Evolutionary conservation across 768 basidiomycete species (phyloP), one percentile per base, ranked within the genome.

Genomic region (Mrakia gelida): DNA sequence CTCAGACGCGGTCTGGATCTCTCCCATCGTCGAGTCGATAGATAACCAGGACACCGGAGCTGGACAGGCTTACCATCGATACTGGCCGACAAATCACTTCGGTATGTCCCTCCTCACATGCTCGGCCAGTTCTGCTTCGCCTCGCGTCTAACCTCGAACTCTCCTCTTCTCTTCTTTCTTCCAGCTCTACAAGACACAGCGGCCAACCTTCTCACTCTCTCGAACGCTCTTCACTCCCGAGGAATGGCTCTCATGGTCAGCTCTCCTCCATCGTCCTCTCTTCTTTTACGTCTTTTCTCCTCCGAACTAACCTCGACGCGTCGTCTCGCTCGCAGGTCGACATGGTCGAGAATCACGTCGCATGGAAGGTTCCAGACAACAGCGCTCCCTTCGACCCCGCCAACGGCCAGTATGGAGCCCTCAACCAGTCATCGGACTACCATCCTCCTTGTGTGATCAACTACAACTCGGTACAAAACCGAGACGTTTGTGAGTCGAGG

Each of bases 51-150:
- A 91, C 54, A 91, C 92, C 0, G 88, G 79, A 3, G 82, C 81
- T 82, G 92, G 92, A n/a, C 91, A 92, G 81, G 85, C 93, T 23
- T 94, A 94, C 84, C 92, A 93, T 81, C 92, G 92, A 26, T 93
- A 94, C 84, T 94, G 93, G 92, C 77, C 71, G 15, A 49, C 77
- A 0, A 59, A 75, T 43, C 30, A 41, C 23, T 76, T 68, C 28
- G 34, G 68, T 68, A 3, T 3, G 65, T n/a, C 38, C 26, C 67
- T 54, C 16, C 15, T 68, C 7, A 16, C 45, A 45, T 16, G 45
- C 45, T 49, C n/a, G n/a, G n/a, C n/a, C n/a, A n/a, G 16, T 43
- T 43, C 45, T 1, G 10, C 34, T 16, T 13, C n/a, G 41, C 21
- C 21, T 13, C 43, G 1, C 21, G 5, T 56, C 26, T 73, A n/a